Evolutionary conservation across 208 protist species (phyloP), one percentile per base, ranked within the genome.

Genomic region (Leishmania tropica): DNA sequence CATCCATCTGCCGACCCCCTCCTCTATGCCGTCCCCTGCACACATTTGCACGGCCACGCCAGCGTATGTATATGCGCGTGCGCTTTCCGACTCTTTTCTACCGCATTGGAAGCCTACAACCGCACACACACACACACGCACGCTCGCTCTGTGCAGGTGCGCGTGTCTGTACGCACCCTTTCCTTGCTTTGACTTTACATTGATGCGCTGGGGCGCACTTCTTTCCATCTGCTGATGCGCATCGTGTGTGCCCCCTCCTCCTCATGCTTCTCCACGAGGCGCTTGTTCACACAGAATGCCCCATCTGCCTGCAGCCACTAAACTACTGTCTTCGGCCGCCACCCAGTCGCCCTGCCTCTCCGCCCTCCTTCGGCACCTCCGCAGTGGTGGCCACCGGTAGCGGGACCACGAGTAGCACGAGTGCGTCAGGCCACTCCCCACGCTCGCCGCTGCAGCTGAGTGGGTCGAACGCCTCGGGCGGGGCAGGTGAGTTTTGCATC

Each of bases 261-360:
- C 45, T 21, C 37, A 78, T 65, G 75, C 75, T 65, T 19, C 56
- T 78, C 37, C 75, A 78, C 56, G 87, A 96, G 53, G 89, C 90
- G 21, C 81, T 97, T 40, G 54, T 84, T 21, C 48, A 73, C 2
- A 78, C 89, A 3, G 92, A 97, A 65, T 97, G 94, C 65, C 86
- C 92, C 37, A 96, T 97, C 72, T 97, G 94, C 72, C 80, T 97
- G 73, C 90, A 95, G 79, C 80, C 88, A 4, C 87, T 97, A 24
- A 56, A 70, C n/a, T 80, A 68, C 37, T 54, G 37, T n/a, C 62
- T 80, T 74, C 40, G 31, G 35, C 65, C 81, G 58, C 78, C 81
- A 13, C 75, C 62, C 0, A 79, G 47, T 19, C 45, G 28, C 42
- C 70, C 42, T 15, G 81, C 37, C 75, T 76, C 60, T 40, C 62